Percentiles rank a stretch among this genome's conserved stretches.
These are phyloP conservation scores for Cladosporium sp. DNA, from an alignment of 2,329 filamentous ascomycete genomes.

Conservation along the genomic window DNA sequence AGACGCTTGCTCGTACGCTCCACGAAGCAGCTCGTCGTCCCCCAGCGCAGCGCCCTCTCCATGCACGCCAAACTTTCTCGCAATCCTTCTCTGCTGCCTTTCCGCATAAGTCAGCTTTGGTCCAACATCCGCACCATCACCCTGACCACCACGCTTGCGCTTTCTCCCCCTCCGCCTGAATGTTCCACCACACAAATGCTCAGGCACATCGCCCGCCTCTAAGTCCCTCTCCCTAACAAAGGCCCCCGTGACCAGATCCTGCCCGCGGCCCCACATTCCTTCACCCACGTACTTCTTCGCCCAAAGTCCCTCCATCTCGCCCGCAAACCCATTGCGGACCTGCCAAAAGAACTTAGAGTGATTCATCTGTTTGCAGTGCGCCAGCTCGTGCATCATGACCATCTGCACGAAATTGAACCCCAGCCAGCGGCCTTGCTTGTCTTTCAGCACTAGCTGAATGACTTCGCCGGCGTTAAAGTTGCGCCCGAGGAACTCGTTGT, in stretches of 20 bases:
- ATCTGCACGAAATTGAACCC: conserved; percentile 81
- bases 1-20: conserved; percentile 54
- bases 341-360: conserved; percentile 76
- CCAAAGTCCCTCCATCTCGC: conserved; percentile 67
- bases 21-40: conserved; percentile 59
- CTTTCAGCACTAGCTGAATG: conserved; percentile 74
- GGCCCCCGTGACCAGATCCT: conserved; percentile 54
- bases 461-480: conserved; percentile 90
- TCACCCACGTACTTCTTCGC: conserved; percentile 66
- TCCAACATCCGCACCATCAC: conserved; percentile 37
- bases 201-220: conserved; percentile 31
- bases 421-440: conserved; percentile 61
- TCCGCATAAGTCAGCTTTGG: conserved; percentile 60
- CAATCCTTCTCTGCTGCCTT: conserved; percentile 63
- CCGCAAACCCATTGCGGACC: conserved; percentile 66
- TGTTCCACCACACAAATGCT: conserved; percentile 76
- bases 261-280: conserved; percentile 73
- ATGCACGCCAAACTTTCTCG: conserved; percentile 78
- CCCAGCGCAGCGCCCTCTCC: conserved; percentile 66
- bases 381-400: conserved; percentile 92
- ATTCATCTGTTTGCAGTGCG: conserved; percentile 89
- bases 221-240: conserved; percentile 59
- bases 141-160: conserved; percentile 50
- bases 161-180: conserved; percentile 54
- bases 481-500: conserved; percentile 75